Evolutionary conservation across 1,139 yeast species (phyloP).

Genomic region (Pichia sp.): DNA sequence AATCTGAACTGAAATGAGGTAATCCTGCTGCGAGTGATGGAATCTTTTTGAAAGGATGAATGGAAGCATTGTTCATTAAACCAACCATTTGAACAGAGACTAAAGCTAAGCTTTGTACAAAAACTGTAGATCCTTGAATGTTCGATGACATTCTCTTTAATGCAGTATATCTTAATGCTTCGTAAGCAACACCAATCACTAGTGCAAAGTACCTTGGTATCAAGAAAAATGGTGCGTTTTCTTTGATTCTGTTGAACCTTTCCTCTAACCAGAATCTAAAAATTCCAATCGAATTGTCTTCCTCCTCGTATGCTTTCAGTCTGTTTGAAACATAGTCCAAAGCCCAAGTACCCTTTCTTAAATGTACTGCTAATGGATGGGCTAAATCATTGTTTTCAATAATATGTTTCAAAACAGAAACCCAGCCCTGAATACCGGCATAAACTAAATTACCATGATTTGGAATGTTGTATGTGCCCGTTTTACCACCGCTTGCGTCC

Average conservation of each 20-base stretch:
- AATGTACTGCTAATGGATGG: conserved; percentile 72
- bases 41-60: conserved; percentile 52
- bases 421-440: conserved; percentile 95
- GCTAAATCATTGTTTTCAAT: conserved; percentile 70
- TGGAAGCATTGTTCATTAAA: conserved; percentile 61
- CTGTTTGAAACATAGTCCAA: conserved; percentile 66
- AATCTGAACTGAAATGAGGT: conserved; percentile 85
- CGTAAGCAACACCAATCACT: conserved; percentile 72
- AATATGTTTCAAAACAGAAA: conserved; percentile 53
- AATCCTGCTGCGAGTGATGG: conserved; percentile 93
- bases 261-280: conserved; percentile 63
- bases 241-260: conserved; percentile 56
- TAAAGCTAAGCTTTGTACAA: conserved; percentile 72
- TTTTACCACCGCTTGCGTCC: conserved; percentile 63
- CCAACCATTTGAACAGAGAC: conserved; percentile 89
- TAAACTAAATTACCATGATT: conserved; percentile 64
- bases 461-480: conserved; percentile 72
- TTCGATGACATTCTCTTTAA: conserved; percentile 46
- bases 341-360: conserved; percentile 86
- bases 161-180: conserved; percentile 66
- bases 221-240: conserved; percentile 64
- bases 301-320: conserved; percentile 41
- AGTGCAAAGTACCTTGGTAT: conserved; percentile 84
- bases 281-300: conserved; percentile 18
- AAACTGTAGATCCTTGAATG: conserved; percentile 56